phyloP scores from a whole-genome alignment of 768 basidiomycete species.

The Suillus paluster region DNA sequence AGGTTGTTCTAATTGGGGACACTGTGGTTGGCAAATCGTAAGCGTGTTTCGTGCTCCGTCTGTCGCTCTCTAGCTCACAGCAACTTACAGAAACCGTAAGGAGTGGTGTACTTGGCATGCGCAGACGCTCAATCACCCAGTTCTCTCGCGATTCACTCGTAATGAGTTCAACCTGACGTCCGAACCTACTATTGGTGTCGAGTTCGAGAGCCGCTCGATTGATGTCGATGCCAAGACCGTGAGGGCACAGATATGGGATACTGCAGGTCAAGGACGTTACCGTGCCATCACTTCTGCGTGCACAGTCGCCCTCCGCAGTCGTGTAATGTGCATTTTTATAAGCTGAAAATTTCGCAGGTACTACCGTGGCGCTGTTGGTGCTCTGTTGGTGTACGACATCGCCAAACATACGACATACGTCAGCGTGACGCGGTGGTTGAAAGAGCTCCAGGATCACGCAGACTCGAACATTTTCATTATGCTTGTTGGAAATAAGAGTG shows the following conservation, averaged over 20 bases:
- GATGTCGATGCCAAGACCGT: conserved; percentile 96
- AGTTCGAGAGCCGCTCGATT: conserved; percentile 96
- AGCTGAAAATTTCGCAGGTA: conserved; percentile 56
- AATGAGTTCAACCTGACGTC: conserved; percentile 99
- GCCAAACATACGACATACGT: conserved; percentile 93
- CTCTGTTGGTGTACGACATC: conserved; percentile 92
- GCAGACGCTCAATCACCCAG: conserved; percentile 45
- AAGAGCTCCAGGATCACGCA: conserved; percentile 95
- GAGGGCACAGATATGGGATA: conserved; percentile 99
- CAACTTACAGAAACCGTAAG: conserved; percentile 39
- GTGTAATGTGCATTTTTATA: neutral
- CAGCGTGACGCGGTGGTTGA: conserved; percentile 95
- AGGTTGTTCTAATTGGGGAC: conserved; percentile 99
- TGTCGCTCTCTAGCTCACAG: conserved; percentile 8
- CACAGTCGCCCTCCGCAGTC: conserved; percentile 30
- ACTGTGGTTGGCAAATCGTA: conserved; percentile 99
- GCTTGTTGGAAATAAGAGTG: conserved; percentile 98
- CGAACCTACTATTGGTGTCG: conserved; percentile 99
- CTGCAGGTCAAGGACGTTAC: conserved; percentile 97
- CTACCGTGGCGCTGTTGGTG: conserved; percentile 96
- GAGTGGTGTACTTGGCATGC: neutral
- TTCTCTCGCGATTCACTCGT: conserved; percentile 99
- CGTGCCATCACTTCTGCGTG: conserved; percentile 97
- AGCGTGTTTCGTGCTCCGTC: conserved; percentile 42
- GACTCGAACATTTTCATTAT: conserved; percentile 93